Evolutionary conservation across 306 rosid species (phyloP).

Genomic region (Delonix regia): DNA sequence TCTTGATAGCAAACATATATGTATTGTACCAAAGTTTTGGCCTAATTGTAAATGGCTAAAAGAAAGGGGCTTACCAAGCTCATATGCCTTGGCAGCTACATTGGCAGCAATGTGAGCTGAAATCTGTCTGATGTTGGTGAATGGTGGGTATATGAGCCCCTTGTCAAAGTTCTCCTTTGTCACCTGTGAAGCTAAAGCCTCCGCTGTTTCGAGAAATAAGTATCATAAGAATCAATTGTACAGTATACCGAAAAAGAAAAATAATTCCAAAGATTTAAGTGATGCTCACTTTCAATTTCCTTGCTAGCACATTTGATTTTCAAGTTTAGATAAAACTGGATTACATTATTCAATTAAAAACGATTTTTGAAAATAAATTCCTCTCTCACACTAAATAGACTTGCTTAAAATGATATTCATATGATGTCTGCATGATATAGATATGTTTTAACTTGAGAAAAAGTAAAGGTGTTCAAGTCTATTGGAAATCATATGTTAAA

Average conservation of each 20-base stretch:
- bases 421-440: background rate
- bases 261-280: background rate
- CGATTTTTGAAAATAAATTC: background rate
- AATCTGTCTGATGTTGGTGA: slow-evolving; percentile 87
- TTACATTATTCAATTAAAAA: background rate
- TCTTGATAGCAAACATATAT: background rate
- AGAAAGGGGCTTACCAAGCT: slow-evolving; percentile 62
- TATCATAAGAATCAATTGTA: background rate
- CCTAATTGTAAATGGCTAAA: background rate
- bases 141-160: slow-evolving; percentile 90
- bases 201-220: slow-evolving; percentile 63
- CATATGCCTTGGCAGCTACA: slow-evolving; percentile 95
- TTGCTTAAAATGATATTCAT: background rate
- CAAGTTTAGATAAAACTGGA: background rate
- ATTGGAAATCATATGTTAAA: background rate
- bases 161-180: slow-evolving; percentile 66
- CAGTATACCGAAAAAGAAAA: background rate
- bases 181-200: slow-evolving; percentile 89
- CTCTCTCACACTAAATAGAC: background rate
- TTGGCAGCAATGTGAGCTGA: slow-evolving; percentile 96
- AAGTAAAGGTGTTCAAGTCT: background rate
- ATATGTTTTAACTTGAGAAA: background rate
- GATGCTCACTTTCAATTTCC: background rate
- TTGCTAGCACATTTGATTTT: background rate
- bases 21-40: background rate